A percentile compares a stretch with the other conserved stretches of the same genome.
These are phyloP conservation scores for Sphaerostilbella broomeana DNA, from an alignment of 2,329 filamentous ascomycete species.

Conservation along the genomic window DNA sequence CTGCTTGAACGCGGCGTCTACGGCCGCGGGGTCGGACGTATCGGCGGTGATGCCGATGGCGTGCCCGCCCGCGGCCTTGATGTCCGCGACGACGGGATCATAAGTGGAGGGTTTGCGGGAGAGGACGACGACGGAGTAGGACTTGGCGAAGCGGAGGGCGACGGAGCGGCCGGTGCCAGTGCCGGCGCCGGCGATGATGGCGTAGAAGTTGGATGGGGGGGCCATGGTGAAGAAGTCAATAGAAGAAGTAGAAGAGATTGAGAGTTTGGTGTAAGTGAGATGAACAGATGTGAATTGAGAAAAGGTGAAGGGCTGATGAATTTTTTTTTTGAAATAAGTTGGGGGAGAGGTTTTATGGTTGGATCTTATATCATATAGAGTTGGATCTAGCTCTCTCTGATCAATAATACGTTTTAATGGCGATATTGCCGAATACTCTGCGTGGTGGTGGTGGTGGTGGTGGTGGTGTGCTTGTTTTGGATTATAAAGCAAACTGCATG, in stretches of 20 bases:
- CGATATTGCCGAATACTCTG: no score
- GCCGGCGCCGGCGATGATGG: slow-evolving; percentile 66
- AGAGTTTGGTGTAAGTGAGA: not conserved
- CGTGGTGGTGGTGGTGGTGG: not conserved
- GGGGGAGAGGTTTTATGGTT: not conserved
- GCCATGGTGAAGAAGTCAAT: slow-evolving; percentile 2
- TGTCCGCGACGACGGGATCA: slow-evolving; percentile 59
- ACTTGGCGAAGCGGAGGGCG: slow-evolving; percentile 52
- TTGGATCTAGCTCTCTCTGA: no score
- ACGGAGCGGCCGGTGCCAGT: slow-evolving; percentile 54
- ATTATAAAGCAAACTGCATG: slow-evolving; percentile 1
- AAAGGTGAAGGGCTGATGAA: no score
- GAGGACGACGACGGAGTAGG: slow-evolving; percentile 70
- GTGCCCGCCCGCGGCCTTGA: slow-evolving; percentile 58
- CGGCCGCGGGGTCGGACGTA: slow-evolving; percentile 33
- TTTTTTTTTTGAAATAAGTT: no score
- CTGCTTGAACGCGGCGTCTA: slow-evolving; percentile 54
- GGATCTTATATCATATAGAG: not conserved
- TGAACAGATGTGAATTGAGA: not conserved
- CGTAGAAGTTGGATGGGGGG: slow-evolving; percentile 53
- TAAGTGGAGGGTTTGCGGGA: slow-evolving; percentile 62
- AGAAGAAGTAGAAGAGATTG: not conserved
- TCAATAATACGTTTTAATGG: no score
- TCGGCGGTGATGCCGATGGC: slow-evolving; percentile 62
- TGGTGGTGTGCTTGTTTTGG: not conserved